phyloP scores from a whole-genome alignment of 352 stramenopile species.

The Globisporangium carolinianum region DNA sequence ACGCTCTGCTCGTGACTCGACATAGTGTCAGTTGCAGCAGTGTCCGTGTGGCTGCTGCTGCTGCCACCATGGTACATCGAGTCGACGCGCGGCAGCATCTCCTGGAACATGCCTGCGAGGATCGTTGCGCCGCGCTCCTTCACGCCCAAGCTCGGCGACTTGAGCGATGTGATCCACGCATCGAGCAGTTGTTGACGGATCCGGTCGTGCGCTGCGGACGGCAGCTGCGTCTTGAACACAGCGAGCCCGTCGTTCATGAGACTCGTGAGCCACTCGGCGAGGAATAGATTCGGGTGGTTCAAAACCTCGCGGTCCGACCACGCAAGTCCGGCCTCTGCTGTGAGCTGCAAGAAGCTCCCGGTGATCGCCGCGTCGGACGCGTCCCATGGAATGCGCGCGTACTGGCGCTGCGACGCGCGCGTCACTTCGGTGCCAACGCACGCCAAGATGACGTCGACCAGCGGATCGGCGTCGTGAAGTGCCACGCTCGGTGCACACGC shows the following conservation, averaged over 20 bases:
- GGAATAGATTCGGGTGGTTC: conserved; percentile 78
- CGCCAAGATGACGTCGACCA: conserved; percentile 49
- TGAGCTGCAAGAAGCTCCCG: conserved; percentile 64
- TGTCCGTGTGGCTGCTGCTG: no score
- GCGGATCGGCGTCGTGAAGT: conserved; percentile 14
- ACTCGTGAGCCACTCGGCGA: conserved; percentile 80
- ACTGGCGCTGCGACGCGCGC: conserved; percentile 64
- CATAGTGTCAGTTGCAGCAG: conserved; percentile 1
- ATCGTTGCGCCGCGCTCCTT: conserved; percentile 84
- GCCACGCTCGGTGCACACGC: conserved; percentile 8
- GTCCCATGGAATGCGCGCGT: conserved; percentile 82
- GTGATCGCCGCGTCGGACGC: conserved; percentile 60
- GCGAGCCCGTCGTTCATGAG: conserved; percentile 63
- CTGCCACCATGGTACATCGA: conserved; percentile 5
- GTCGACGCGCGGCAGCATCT: conserved; percentile 54
- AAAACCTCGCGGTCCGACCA: conserved; percentile 83
- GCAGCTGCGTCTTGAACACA: conserved; percentile 31
- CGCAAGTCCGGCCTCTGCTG: conserved; percentile 47
- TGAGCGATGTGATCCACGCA: conserved; percentile 79
- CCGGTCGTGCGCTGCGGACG: conserved; percentile 31
- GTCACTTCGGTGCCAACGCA: conserved; percentile 61
- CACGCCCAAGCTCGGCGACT: conserved; percentile 79
- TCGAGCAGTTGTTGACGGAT: conserved; percentile 63
- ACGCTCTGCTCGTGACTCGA: conserved; percentile 18
- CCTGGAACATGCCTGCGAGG: conserved; percentile 63